Evolutionary conservation across 2,329 filamentous ascomycete species (phyloP).

Genomic region (Nothopassalora personata): DNA sequence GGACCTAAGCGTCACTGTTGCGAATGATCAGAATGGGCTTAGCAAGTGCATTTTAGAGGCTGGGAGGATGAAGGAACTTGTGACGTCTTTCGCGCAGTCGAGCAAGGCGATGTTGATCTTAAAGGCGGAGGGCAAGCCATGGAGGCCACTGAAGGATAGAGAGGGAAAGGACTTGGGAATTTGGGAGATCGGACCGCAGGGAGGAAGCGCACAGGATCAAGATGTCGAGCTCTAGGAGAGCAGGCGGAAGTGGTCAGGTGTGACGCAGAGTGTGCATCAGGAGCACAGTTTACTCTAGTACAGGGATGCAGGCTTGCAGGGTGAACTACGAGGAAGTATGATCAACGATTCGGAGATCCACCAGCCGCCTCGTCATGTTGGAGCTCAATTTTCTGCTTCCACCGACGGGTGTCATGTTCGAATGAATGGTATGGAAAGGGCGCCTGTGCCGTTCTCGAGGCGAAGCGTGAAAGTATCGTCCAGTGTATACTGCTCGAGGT

Average conservation of each 20-base stretch:
- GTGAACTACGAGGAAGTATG: background rate
- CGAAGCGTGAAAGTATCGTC: background rate
- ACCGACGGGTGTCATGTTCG: background rate
- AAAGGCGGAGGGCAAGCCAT: conserved; percentile 38
- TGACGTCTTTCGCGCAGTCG: conserved; percentile 63
- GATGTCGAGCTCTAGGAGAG: conserved; percentile 5
- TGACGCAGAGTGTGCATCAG: background rate
- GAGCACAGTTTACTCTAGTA: background rate
- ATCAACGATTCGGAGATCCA: background rate
- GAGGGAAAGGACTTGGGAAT: conserved; percentile 40
- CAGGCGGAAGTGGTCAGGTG: background rate
- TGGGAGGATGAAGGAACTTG: conserved; percentile 42
- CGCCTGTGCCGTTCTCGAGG: background rate
- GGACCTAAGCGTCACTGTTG: conserved; percentile 73
- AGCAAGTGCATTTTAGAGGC: conserved; percentile 36
- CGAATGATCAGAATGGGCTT: conserved; percentile 45
- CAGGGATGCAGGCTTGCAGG: background rate
- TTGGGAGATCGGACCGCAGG: conserved; percentile 38
- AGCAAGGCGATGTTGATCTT: conserved; percentile 64
- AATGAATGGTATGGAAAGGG: background rate
- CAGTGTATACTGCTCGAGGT: background rate
- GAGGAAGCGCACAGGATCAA: background rate
- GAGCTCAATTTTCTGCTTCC: background rate
- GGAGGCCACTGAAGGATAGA: conserved; percentile 39
- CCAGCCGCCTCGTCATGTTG: background rate